Base-by-base conservation (phyloP, 441 rosid genomes). In the Jatropha podagrica region DNA sequence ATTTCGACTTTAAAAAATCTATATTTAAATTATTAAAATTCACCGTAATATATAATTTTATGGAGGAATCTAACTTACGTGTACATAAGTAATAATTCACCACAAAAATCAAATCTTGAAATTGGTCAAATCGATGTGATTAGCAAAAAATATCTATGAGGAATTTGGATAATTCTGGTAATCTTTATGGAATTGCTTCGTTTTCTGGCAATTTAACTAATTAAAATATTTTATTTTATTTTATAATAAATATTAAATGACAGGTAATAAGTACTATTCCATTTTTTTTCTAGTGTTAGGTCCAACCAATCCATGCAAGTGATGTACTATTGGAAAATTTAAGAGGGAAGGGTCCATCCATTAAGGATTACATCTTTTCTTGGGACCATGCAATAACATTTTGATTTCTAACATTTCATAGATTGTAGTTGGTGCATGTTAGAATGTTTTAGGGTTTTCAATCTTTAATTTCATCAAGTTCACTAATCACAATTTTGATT, bases 291-390 rank as follows among this genome's bases (percentile, higher is more conserved):
- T 14, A 6, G 40, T 4, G 56, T 66, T 71, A 61, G 79, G 74
- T 79, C 59, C 70, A 75, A 68, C 64, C 20, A 49, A 70, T 38
- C 32, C 58, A 52, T 49, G 40, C 65, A 62, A 2, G 37, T 5
- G 11, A 9, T 73, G 76, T 61, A 13, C 76, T 5, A n/a, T 15
- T 62, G 12, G 18, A 15, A 23, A 66, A 81, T 69, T 65, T 9
- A 69, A 60, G 78, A 54, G 64, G 42, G 3, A 69, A 59, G 82
- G 85, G 81, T 68, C 85, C 71, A 74, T 51, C 48, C 72, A 61
- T 73, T 66, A 74, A 71, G 27, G 23, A 74, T 74, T 46, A 37
- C 76, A 75, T 71, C 71, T 27, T 67, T 55, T 54, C 41, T 17
- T 44, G 82, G 81, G 78, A 48, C 80, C 80, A 60, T 81, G 8